Conservation (phyloP, 2,329 filamentous ascomycete species). For the Xylaria sp. region DNA sequence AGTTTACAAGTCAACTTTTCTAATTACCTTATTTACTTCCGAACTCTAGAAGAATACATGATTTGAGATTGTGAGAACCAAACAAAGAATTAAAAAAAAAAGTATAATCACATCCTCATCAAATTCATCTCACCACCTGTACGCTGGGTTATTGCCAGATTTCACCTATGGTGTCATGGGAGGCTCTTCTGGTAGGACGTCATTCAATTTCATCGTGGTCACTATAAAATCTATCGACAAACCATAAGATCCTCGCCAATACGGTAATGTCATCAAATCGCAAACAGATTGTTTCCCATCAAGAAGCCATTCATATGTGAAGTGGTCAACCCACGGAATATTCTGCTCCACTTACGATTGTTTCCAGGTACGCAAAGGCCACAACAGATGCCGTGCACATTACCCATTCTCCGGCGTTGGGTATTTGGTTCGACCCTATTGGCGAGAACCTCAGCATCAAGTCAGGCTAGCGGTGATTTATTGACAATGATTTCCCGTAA, state of each 20-base stretch:
- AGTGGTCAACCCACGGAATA: neutral
- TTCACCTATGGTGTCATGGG: neutral
- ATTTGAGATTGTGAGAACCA: neutral
- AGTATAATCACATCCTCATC: too few relatives aligned
- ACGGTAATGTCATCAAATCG: neutral
- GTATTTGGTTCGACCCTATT: neutral
- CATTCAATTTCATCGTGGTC: neutral
- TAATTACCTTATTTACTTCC: neutral
- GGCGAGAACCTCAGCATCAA: neutral
- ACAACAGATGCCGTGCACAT: neutral
- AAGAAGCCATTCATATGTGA: neutral
- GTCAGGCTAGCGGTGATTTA: neutral
- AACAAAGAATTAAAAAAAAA: too few relatives aligned
- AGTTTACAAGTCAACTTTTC: neutral
- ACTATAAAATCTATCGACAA: neutral
- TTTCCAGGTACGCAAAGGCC: neutral
- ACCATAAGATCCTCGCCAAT: neutral
- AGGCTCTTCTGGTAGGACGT: neutral
- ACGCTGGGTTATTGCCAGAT: too few relatives aligned
- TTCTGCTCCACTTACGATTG: neutral
- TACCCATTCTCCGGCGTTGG: neutral
- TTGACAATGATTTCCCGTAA: neutral
- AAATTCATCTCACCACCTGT: too few relatives aligned
- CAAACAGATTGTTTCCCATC: neutral
- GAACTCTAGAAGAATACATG: neutral